Evolutionary conservation across 805 yeast genomes (phyloP), one percentile per base, ranked within the genome.

Genomic region (Ascoidea rubescens): DNA sequence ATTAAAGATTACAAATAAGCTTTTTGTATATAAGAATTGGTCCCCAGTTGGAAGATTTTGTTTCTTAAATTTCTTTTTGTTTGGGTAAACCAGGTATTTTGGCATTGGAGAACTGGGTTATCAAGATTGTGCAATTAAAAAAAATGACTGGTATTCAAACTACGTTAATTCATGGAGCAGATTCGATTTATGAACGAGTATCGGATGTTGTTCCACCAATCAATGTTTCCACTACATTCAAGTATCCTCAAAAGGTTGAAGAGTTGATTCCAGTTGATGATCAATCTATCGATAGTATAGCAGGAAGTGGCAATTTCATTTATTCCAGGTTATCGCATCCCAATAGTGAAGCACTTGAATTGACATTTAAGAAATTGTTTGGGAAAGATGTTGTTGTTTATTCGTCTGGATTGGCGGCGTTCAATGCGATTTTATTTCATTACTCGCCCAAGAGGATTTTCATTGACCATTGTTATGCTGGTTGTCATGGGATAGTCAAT

Each of bases 401-500:
- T 64, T 75, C 80, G 48, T 82, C 90, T 1, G 97, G 98, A 0
- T 66, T 88, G 33, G 72, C 88, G 49, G 95, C 97, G 0, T 87
- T 85, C 63, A 77, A 73, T 59, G 97, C 88, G 0, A 77, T 84
- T 2, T 66, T 90, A 63, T 77, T 82, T 43, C 74, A 80, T 57
- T 73, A 70, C 58, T 81, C 84, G 58, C 97, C 97, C 0, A 84
- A 83, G 59, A 72, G 72, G 14, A 66, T 90, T 32, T 84, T 87
- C 32, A 76, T 87, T 58, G 93, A 85, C 4, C 78, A 82, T 43
- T 87, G 91, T 5, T 90, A 90, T 65, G 95, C 86, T 62, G 98
- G 98, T 3, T 78, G 84, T 56, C 86, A 78, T 53, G 87, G 85
- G 5, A 79, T 87, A 52, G 77, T 83, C 3, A 70, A 79, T 44